Base-by-base conservation (phyloP, 345 rosid genomes). In the Ceriops decandra region DNA sequence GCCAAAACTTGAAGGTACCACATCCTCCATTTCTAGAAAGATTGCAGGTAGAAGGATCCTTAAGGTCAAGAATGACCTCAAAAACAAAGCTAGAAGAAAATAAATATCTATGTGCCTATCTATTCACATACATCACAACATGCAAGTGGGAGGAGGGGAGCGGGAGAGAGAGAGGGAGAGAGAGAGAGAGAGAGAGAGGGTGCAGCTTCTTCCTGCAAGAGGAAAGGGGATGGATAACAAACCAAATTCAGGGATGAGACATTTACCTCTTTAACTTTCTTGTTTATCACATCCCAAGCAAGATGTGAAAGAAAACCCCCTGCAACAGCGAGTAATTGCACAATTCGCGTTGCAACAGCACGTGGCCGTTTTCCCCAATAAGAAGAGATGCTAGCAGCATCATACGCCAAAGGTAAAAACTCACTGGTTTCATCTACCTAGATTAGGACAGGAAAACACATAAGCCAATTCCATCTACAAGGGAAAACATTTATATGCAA, bases 291-390 rank as follows among this genome's bases (percentile, higher is more conserved):
- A 74, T 93, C 98, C 77, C 61, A 68, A 26, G 84, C 87, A 27
- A 90, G 22, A 24, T 87, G 91, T 5, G 98, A 93, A 67, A 93
- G 96, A 78, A 93, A 93, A 56, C 97, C 97, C 33, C 98, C 98
- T 0, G 96, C 97, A 46, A 93, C 98, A 30, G 98, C 88, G 7
- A 89, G 81, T 46, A 93, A 79, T 73, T 93, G 98, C 52, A 91
- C 73, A 80, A 77, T 63, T n/a, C 97, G 83, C 27, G 92, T 89
- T 28, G 89, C 96, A 77, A 93, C 97, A 15, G 97, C 96, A 52
- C 88, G 91, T 2, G 97, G 97, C 3, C 97, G 87, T 74, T 88
- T 93, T n/a, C 97, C 98, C 98, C 98, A 93, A 31, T 89, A 91
- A 20, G 85, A 88, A 67, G 97, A 77, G 62, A 93, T 93, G 79